These are phyloP conservation scores for Dioscorea zingiberensis DNA, from an alignment of 106 monocot genomes.

Conservation along the genomic window DNA sequence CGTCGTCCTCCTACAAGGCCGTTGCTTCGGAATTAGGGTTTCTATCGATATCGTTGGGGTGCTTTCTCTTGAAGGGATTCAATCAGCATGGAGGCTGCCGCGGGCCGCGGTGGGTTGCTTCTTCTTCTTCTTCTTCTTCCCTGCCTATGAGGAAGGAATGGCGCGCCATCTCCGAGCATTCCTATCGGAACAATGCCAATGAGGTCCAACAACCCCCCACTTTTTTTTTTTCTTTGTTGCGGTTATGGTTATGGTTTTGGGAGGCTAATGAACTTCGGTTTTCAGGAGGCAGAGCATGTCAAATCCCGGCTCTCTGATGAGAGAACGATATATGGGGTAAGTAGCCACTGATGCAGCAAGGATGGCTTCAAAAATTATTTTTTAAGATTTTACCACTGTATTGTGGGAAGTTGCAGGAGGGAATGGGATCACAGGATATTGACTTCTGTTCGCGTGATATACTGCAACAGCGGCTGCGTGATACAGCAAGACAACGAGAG, in stretches of 20 bases:
- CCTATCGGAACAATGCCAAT: conserved; percentile 12
- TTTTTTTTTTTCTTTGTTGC: background rate
- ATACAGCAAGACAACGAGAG: conserved; percentile 17
- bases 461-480: conserved; percentile 12
- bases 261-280: background rate
- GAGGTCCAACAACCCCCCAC: background rate
- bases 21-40: too few relatives aligned
- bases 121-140: too few relatives aligned
- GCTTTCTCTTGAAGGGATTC: too few relatives aligned
- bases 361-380: background rate
- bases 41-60: too few relatives aligned
- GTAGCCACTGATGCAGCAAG: background rate
- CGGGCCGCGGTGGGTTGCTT: conserved; percentile 9
- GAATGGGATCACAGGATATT: conserved; percentile 6
- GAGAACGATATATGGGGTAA: conserved; percentile 36
- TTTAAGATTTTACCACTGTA: background rate
- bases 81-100: background rate
- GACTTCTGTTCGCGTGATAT: conserved; percentile 26
- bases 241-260: background rate
- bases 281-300: conserved; percentile 16
- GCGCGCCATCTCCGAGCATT: conserved; percentile 21
- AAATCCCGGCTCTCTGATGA: conserved; percentile 24
- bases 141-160: conserved; percentile 26
- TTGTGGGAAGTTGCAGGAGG: conserved; percentile 27
- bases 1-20: too few relatives aligned